Base-by-base conservation (phyloP, 2,329 filamentous ascomycete species). In the Beauveria varroae region DNA sequence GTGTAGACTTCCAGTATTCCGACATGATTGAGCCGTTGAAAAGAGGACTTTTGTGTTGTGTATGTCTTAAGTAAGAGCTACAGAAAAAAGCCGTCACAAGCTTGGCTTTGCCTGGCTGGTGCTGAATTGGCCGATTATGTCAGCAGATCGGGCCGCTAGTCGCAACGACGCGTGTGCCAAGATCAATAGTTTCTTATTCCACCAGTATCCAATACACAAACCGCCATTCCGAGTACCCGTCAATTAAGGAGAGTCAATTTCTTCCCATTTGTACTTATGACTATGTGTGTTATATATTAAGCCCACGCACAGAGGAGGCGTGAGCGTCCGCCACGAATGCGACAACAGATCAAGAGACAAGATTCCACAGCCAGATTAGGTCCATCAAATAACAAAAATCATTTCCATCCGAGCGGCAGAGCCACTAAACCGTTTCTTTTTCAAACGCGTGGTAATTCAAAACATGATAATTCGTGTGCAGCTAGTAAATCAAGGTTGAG, bases 1-100 rank as follows among this genome's bases (percentile, higher is more conserved):
- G 93, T 73, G 93, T 96, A 22, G 93, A 97, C 74, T 98, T 98
- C 95, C 95, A 98, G 77, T 96, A 96, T 81, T 98, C 95, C 0
- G 95, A 88, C 95, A 99, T 98, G 54, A 9, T 66, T 66, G 61
- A 24, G 40, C 6, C 10, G 49, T 26, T 14, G 1, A 10, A 18
- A 20, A 24, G 9, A 16, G 14, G 16, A 14, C 9, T 46, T 44
- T 44, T 20, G 24, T 30, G 16, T 16, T 37, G 9, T 44, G 53
- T 34, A 9, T 44, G 18, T 16, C 16, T 10, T 16, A 7, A 56
- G 14, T 2, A 6, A 34, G 37, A 16, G 5, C 16, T 46, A 12
- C 18, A 10, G 8, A 46, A 43, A 43, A 54, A 28, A 6, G 53
- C 44, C 44, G 37, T 22, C 20, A 8, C 18, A 34, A 49, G 20